phyloP scores from a whole-genome alignment of 2,329 filamentous ascomycete species.

The Neoarthrinium moseri region DNA sequence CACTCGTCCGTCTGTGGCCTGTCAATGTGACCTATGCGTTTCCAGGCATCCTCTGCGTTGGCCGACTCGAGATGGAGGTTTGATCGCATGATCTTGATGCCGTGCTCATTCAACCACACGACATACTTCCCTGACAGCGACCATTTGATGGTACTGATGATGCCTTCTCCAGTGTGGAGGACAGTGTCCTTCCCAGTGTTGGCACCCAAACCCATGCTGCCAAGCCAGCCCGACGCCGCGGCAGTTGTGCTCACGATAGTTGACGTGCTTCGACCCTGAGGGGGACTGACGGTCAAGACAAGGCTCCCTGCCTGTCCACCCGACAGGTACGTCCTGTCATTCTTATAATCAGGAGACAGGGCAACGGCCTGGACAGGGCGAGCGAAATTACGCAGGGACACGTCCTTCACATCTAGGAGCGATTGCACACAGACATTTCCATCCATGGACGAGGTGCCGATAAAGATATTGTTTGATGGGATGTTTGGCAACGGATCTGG shows the following conservation, averaged over 20 bases:
- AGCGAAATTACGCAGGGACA: constrained; percentile 88
- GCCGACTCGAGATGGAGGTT: constrained; percentile 75
- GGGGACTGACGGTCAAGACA: constrained; percentile 80
- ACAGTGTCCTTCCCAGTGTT: constrained; percentile 83
- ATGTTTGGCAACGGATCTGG: constrained; percentile 63
- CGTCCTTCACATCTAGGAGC: constrained; percentile 83
- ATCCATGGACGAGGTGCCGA: constrained; percentile 92
- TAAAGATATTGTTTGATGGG: constrained; percentile 87
- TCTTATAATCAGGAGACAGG: constrained; percentile 92
- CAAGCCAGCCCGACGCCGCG: constrained; percentile 87
- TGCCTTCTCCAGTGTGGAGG: constrained; percentile 87
- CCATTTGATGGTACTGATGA: constrained; percentile 91
- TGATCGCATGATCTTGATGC: constrained; percentile 96
- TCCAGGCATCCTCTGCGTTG: constrained; percentile 86
- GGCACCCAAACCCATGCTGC: constrained; percentile 76
- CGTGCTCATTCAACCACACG: constrained; percentile 93
- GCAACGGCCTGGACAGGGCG: constrained; percentile 89
- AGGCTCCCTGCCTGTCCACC: constrained; percentile 86
- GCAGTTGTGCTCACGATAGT: constrained; percentile 83
- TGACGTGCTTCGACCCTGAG: constrained; percentile 77
- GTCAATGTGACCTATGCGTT: constrained; percentile 88
- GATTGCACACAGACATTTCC: constrained; percentile 93
- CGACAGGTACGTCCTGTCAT: constrained; percentile 84
- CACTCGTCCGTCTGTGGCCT: constrained; percentile 82
- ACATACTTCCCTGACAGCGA: constrained; percentile 90